These are phyloP conservation scores for Aureobasidium zeae DNA, from an alignment of 2,329 filamentous ascomycete species.

Conservation along the genomic window DNA sequence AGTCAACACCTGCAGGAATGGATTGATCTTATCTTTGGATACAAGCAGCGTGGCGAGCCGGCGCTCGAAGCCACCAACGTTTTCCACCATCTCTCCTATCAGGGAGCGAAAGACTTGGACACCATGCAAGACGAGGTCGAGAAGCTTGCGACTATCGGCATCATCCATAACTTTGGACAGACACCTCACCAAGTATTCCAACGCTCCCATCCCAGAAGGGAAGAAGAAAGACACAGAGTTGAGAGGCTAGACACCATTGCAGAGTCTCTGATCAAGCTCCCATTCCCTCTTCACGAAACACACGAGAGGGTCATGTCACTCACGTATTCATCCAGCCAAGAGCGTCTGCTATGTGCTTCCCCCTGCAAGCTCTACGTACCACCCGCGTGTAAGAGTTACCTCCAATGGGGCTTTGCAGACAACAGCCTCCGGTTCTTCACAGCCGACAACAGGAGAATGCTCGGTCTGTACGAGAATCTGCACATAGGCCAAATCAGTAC, in stretches of 20 bases:
- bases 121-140: constrained; percentile 83
- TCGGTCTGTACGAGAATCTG: constrained; percentile 86
- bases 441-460: constrained; percentile 64
- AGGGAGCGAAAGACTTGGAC: constrained; percentile 86
- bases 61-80: constrained; percentile 89
- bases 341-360: constrained; percentile 73
- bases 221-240: constrained; percentile 49
- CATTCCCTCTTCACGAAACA: constrained; percentile 65
- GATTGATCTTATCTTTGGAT: constrained; percentile 94
- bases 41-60: constrained; percentile 85
- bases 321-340: constrained; percentile 66
- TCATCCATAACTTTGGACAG: constrained; percentile 98
- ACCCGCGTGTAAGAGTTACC: constrained; percentile 70
- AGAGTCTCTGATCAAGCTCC: constrained; percentile 65
- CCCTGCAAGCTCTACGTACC: constrained; percentile 80
- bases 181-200: constrained; percentile 92
- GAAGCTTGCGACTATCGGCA: constrained; percentile 78
- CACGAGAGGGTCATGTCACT: constrained; percentile 74
- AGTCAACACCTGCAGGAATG: constrained; percentile 82
- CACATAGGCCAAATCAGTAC: constrained; percentile 84
- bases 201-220: constrained; percentile 64
- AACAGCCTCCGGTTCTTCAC: constrained; percentile 86
- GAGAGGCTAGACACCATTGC: constrained; percentile 69
- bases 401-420: constrained; percentile 95
- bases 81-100: constrained; percentile 92